Conservation (phyloP, 805 yeast species). For the Saturnispora zaruensis region DNA sequence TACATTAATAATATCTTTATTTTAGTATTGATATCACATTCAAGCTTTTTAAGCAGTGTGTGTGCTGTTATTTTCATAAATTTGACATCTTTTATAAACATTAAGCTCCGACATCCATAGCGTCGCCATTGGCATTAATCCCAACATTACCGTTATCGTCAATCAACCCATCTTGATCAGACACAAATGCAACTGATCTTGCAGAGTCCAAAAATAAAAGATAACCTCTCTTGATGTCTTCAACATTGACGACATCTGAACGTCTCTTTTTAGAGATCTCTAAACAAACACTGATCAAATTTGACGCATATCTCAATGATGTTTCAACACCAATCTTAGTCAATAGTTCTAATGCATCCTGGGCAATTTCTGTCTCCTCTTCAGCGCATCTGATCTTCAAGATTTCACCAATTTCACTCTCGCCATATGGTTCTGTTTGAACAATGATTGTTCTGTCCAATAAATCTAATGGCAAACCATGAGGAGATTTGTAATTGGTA, state of each 20-base stretch:
- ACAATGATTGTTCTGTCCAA: conserved; percentile 87
- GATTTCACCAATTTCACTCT: conserved; percentile 74
- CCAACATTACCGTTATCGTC: conserved; percentile 71
- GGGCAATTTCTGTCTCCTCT: conserved; percentile 59
- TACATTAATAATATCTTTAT: not conserved
- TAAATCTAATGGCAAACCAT: conserved; percentile 94
- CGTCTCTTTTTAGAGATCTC: conserved; percentile 74
- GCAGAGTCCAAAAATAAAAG: conserved; percentile 76
- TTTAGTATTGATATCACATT: not conserved
- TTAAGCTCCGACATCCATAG: conserved; percentile 29
- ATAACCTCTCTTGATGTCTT: conserved; percentile 80
- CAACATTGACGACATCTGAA: conserved; percentile 48
- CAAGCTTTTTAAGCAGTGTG: not conserved
- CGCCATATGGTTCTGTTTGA: conserved; percentile 81
- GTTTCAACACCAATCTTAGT: conserved; percentile 68
- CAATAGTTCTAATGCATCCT: conserved; percentile 65
- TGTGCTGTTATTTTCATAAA: not conserved
- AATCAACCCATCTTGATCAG: conserved; percentile 48
- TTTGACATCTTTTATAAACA: not conserved
- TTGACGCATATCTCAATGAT: conserved; percentile 86
- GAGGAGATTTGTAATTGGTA: conserved; percentile 83
- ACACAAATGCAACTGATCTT: conserved; percentile 67
- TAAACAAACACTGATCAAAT: conserved; percentile 84
- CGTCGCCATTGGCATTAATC: conserved; percentile 28
- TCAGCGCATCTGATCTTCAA: conserved; percentile 73